Conservation (phyloP, 768 basidiomycete species). For the Russula brevipes region DNA sequence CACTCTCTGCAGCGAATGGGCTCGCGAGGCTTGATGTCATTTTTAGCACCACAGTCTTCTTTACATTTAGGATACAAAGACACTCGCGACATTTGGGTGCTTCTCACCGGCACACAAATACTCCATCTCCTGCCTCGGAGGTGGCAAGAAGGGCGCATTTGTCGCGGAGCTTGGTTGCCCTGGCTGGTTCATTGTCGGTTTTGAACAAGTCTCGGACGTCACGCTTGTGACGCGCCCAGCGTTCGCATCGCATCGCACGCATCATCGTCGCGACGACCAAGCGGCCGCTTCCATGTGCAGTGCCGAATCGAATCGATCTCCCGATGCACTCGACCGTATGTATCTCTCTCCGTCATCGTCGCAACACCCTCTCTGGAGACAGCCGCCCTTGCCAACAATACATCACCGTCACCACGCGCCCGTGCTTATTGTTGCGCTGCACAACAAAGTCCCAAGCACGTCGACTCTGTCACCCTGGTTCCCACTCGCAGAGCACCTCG, state of each 20-base stretch:
- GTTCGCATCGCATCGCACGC: neutral
- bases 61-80: neutral
- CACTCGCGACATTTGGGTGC: neutral
- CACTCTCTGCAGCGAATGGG: slow-evolving; percentile 95
- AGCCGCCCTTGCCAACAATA: neutral
- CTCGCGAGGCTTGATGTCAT: slow-evolving; percentile 85
- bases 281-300: neutral
- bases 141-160: slow-evolving; percentile 34
- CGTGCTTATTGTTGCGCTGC: slow-evolving; percentile 4
- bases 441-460: neutral
- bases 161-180: slow-evolving; percentile 30
- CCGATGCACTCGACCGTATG: neutral
- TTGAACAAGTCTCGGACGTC: slow-evolving; percentile 26
- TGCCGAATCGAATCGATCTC: too few relatives aligned
- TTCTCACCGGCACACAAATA: slow-evolving; percentile 76
- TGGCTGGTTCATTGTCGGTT: slow-evolving; percentile 39
- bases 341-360: neutral
- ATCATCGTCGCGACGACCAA: neutral
- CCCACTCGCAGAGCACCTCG: neutral
- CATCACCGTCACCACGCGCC: neutral
- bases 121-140: slow-evolving; percentile 65
- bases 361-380: neutral
- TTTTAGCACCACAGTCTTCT: slow-evolving; percentile 85
- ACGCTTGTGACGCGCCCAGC: slow-evolving; percentile 25
- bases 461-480: neutral